Conservation (phyloP, 1,139 yeast genomes). For the Magnusiomyces fungicola region DNA sequence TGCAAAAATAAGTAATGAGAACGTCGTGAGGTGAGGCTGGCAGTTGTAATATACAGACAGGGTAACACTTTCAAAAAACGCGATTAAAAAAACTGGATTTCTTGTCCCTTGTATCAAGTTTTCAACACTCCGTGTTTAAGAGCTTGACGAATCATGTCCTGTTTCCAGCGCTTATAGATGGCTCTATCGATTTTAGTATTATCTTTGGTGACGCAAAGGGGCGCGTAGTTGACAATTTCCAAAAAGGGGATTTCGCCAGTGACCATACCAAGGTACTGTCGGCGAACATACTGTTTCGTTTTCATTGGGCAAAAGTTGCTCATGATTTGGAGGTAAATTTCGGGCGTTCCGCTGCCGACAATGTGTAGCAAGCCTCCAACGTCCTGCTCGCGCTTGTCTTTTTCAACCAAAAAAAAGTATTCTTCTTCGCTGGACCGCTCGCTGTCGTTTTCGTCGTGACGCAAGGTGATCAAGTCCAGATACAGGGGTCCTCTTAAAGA, state of each 20-base stretch:
- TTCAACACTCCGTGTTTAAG: conserved; percentile 3
- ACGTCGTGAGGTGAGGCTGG: no score
- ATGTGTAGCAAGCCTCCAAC: conserved; percentile 13
- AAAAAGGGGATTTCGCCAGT: conserved; percentile 9
- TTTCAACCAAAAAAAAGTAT: conserved; percentile 12
- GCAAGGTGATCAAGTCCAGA: conserved; percentile 2
- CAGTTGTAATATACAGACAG: background rate
- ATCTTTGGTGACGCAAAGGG: conserved; percentile 12
- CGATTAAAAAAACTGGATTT: no score
- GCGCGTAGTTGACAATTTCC: conserved; percentile 10
- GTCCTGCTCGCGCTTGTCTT: conserved; percentile 8
- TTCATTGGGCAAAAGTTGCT: conserved; percentile 9
- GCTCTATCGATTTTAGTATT: conserved; percentile 11
- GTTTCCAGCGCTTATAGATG: conserved; percentile 13
- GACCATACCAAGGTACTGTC: conserved; percentile 10
- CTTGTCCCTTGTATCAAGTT: no score
- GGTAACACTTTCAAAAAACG: no score
- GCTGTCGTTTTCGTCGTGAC: background rate
- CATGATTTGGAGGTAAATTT: conserved; percentile 9
- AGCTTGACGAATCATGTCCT: conserved; percentile 13
- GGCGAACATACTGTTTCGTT: conserved; percentile 5
- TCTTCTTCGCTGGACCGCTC: conserved; percentile 8
- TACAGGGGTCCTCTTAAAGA: background rate
- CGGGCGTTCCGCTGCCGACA: conserved; percentile 14
- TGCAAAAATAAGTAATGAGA: no score